These are phyloP conservation scores for Dactylellina haptotyla DNA, from an alignment of 2,329 filamentous ascomycete species.

Conservation along the genomic window DNA sequence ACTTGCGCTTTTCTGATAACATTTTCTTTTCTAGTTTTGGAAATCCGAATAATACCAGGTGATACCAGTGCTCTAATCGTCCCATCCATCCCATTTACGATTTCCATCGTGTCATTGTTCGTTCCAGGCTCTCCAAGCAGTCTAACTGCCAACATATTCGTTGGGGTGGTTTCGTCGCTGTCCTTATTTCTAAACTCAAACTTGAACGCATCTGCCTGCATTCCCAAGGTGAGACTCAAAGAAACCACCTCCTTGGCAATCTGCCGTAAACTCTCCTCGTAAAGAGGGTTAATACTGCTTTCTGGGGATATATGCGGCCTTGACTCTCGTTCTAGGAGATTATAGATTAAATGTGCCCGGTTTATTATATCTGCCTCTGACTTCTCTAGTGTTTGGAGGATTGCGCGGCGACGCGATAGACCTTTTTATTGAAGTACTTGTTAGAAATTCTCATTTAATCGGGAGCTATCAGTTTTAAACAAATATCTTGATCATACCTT, in stretches of 20 bases:
- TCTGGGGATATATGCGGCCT: neutral
- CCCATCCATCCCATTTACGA: constrained; percentile 29
- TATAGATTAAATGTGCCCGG: constrained; percentile 1
- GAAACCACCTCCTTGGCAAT: neutral
- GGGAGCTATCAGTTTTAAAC: neutral
- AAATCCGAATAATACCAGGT: constrained; percentile 19
- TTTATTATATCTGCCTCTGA: neutral
- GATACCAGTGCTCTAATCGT: constrained; percentile 40
- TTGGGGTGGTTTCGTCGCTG: neutral
- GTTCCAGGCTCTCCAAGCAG: constrained; percentile 11
- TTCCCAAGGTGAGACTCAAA: constrained; percentile 14
- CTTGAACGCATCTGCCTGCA: constrained; percentile 19
- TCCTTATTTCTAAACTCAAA: constrained; percentile 46
- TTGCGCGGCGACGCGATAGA: neutral
- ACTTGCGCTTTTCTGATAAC: constrained; percentile 11
- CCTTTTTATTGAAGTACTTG: neutral
- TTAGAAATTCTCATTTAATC: neutral
- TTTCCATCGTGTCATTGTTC: constrained; percentile 7
- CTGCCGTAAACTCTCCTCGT: constrained; percentile 12
- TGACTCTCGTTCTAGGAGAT: constrained; percentile 18
- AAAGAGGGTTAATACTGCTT: neutral
- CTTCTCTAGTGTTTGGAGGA: neutral
- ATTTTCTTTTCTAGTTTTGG: neutral
- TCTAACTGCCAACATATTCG: neutral
- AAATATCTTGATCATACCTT: neutral